phyloP scores from a whole-genome alignment of 2,329 filamentous ascomycete species.

The Exutisphaerella laricina region DNA sequence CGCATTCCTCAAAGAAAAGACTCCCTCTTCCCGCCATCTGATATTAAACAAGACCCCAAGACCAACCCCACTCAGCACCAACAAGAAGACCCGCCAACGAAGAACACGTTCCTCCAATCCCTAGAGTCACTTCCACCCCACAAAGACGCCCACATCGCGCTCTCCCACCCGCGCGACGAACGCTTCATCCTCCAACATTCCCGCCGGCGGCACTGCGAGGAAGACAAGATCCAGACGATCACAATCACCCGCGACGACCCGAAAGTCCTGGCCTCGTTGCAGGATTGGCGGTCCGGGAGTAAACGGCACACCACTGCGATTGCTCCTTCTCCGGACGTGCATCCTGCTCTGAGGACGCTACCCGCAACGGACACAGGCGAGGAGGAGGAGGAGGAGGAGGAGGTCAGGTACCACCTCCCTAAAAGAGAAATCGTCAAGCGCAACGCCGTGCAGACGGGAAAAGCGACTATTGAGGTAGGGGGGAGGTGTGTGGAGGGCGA shows the following conservation, averaged over 20 bases:
- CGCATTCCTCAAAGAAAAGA: too few species aligned
- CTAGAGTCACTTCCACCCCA: neutral
- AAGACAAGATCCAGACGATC: neutral
- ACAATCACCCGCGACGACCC: conserved; percentile 1
- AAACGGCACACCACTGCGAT: conserved; percentile 2
- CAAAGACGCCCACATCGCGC: neutral
- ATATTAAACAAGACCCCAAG: neutral
- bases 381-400: too few species aligned
- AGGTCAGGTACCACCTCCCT: neutral
- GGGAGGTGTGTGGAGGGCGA: too few species aligned
- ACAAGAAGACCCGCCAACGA: neutral
- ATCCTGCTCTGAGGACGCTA: neutral
- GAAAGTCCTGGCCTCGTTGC: neutral
- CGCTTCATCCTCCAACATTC: neutral
- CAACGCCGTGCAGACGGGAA: neutral
- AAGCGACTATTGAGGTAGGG: too few species aligned
- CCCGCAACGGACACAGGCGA: too few species aligned
- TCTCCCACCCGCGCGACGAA: neutral
- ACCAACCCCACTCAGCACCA: neutral
- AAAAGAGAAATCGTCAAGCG: neutral
- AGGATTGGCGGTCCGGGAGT: too few species aligned
- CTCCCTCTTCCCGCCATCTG: too few species aligned
- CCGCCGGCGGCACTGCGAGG: neutral
- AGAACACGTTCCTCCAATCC: neutral
- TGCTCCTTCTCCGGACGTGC: neutral